Percentiles rank a stretch among this genome's conserved stretches.
phyloP scores from a whole-genome alignment of 257 asterid genomes.

The Avicennia marina region DNA sequence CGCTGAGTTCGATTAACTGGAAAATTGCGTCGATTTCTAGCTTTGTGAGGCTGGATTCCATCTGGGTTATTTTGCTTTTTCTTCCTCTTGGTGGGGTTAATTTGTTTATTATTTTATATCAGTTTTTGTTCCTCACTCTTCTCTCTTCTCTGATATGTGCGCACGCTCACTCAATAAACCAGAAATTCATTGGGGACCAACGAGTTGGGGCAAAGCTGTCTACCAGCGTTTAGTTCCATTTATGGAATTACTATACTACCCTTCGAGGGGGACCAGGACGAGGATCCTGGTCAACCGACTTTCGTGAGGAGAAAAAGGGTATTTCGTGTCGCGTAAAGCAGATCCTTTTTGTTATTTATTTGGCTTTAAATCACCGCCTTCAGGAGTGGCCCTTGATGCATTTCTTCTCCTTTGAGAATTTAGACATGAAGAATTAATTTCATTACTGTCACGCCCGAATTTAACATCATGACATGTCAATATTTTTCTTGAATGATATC shows the following conservation, averaged over 20 bases:
- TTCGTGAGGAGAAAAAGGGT: constrained; percentile 5
- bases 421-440: too few species aligned
- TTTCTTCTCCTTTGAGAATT: too few species aligned
- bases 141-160: too few species aligned
- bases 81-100: background rate
- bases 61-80: constrained; percentile 13
- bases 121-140: constrained; percentile 10
- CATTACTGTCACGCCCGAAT: too few species aligned
- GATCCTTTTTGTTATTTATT: background rate
- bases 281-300: background rate
- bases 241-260: constrained; percentile 6
- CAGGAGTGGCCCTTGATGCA: too few species aligned
- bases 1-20: constrained; percentile 59
- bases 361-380: too few species aligned
- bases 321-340: background rate
- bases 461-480: too few species aligned
- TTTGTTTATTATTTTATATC: background rate
- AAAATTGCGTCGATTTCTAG: constrained; percentile 57
- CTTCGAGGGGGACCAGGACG: too few species aligned
- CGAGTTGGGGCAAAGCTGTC: constrained; percentile 16
- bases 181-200: constrained; percentile 20
- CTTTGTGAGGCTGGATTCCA: constrained; percentile 44
- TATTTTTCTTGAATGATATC: too few species aligned
- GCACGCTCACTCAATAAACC: constrained; percentile 16
- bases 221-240: constrained; percentile 2